Conservation (phyloP, 2,329 filamentous ascomycete genomes). For the Akanthomyces uredinophilus region DNA sequence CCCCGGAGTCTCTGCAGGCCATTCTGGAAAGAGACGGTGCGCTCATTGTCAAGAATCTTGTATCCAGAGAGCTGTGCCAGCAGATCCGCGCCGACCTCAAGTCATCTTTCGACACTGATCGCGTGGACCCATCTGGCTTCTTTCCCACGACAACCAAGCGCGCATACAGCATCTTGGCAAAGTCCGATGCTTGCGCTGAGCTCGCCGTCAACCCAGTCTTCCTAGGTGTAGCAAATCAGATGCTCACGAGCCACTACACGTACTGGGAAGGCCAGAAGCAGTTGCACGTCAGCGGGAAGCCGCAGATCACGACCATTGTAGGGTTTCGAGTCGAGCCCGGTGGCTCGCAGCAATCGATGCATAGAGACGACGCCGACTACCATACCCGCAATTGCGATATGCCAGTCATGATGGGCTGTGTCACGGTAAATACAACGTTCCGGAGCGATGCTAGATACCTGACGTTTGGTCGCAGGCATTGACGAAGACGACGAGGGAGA, state of each 20-base stretch:
- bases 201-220: slow-evolving; percentile 31
- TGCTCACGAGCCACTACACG: slow-evolving; percentile 32
- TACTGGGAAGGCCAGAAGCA: slow-evolving; percentile 31
- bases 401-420: slow-evolving; percentile 34
- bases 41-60: slow-evolving; percentile 33
- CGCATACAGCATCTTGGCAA: slow-evolving; percentile 33
- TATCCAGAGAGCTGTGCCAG: slow-evolving; percentile 26
- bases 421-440: slow-evolving; percentile 20
- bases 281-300: slow-evolving; percentile 30
- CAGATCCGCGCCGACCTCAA: slow-evolving; percentile 34
- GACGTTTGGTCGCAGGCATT: slow-evolving; percentile 22
- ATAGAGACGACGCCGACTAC: slow-evolving; percentile 31
- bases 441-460: not conserved
- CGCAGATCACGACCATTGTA: slow-evolving; percentile 31
- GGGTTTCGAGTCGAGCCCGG: slow-evolving; percentile 37
- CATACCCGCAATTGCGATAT: slow-evolving; percentile 28
- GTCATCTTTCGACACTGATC: slow-evolving; percentile 32
- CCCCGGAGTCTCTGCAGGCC: slow-evolving; percentile 19
- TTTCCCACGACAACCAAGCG: slow-evolving; percentile 35
- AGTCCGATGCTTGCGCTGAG: slow-evolving; percentile 34
- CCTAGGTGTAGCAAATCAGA: slow-evolving; percentile 28
- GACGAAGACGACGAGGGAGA: slow-evolving; percentile 35
- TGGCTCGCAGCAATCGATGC: slow-evolving; percentile 33
- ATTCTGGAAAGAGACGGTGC: slow-evolving; percentile 29
- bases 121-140: slow-evolving; percentile 33